Evolutionary conservation across 805 yeast species (phyloP), one percentile per base, ranked within the genome.

Genomic region (Vanderwaltozyma yarrowii): DNA sequence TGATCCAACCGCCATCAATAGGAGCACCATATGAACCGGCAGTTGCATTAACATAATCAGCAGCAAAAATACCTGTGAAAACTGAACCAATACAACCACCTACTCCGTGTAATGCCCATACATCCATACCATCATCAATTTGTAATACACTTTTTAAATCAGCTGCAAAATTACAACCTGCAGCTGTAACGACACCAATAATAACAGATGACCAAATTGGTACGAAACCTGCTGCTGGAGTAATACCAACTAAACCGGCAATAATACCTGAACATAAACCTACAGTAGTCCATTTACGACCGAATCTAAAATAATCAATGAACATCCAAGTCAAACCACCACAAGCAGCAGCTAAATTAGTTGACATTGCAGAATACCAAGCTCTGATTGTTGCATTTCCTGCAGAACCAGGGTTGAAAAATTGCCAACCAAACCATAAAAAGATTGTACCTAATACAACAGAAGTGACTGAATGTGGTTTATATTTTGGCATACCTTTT

Each of bases 401-500:
- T 36, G 96, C 83, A 34, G 96, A 86, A 53, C 97, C 97, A 64
- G 96, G 96, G 73, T 92, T 92, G 77, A 92, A 92, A 56, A 87
- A 87, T 42, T 46, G 50, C 98, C 98, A 92, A 27, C 97, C 98
- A 54, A 92, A 87, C 96, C 96, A 89, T 51, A 92, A 73, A 69
- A 92, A 83, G 11, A 85, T 80, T 16, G 96, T 87, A 39, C 98
- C 98, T 41, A 92, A 65, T 14, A 88, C 96, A 41, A 87, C 85
- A 33, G 87, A 75, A 8, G 94, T 74, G 28, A 89, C 95, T 17
- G 92, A 81, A 61, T 89, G 96, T 30, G 98, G 97, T 65, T 78
- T 85, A 69, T 87, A 88, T 59, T 81, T 81, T 45, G 96, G 96
- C 49, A 85, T 70, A 46, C 77, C 76, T 37, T 72, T 71, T 31